Conservation (phyloP, 1,284 basidiomycete genomes). For the Moesziomyces sp. region DNA sequence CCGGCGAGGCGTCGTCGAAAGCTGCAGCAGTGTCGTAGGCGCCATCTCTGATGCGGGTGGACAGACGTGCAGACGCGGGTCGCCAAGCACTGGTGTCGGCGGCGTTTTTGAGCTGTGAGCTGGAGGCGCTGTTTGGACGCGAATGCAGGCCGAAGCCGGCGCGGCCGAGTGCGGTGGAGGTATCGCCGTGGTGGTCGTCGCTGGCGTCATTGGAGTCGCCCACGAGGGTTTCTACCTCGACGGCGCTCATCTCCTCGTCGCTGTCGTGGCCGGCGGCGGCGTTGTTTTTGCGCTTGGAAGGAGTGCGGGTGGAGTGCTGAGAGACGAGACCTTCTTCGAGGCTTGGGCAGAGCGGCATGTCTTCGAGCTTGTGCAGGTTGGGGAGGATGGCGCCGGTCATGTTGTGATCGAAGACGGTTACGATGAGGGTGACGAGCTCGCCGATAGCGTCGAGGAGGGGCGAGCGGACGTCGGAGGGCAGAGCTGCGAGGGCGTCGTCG, state of each 20-base stretch:
- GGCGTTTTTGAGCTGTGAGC: conserved; percentile 12
- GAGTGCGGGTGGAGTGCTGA: conserved; percentile 24
- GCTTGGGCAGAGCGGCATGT: conserved; percentile 75
- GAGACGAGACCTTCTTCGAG: conserved; percentile 22
- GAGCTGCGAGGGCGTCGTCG: conserved; percentile 19
- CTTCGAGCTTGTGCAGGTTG: conserved; percentile 71
- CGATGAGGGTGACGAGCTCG: conserved; percentile 83
- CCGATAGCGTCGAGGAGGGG: conserved; percentile 79
- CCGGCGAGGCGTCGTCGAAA: conserved; percentile 4
- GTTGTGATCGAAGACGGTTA: conserved; percentile 85
- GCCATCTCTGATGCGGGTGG: neutral
- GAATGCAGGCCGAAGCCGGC: conserved; percentile 15
- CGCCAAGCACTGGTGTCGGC: conserved; percentile 23
- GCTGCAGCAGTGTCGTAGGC: conserved; percentile 9
- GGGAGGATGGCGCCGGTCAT: conserved; percentile 77
- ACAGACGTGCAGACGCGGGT: conserved; percentile 10
- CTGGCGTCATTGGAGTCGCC: conserved; percentile 41
- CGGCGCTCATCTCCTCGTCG: conserved; percentile 46
- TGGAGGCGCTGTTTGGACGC: conserved; percentile 19
- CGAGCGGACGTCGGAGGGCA: conserved; percentile 73
- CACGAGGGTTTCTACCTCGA: conserved; percentile 45
- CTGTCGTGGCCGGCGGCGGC: conserved; percentile 28
- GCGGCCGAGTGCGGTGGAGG: conserved; percentile 2
- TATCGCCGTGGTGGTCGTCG: conserved; percentile 8
- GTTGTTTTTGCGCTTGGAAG: conserved; percentile 36